phyloP scores from a whole-genome alignment of 2,329 filamentous ascomycete species.

The Neurospora sp. region DNA sequence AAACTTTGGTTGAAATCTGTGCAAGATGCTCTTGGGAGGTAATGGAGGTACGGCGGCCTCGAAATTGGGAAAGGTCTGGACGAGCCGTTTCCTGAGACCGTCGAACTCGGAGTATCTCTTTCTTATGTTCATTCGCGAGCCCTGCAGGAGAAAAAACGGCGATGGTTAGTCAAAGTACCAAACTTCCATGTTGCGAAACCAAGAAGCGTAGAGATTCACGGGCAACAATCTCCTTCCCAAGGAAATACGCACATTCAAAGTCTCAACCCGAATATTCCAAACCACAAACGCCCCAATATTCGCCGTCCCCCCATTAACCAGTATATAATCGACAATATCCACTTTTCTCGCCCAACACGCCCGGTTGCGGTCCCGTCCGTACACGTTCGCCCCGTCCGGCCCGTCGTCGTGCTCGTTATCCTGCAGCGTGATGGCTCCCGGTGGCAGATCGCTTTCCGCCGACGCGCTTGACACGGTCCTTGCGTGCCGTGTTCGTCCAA shows the following conservation, averaged over 20 bases:
- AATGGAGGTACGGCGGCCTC: conserved; percentile 78
- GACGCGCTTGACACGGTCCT: conserved; percentile 34
- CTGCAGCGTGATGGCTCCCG: conserved; percentile 48
- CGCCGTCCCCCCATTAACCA: conserved; percentile 46
- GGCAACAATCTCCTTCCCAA: too few species aligned
- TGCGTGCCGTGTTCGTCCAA: conserved; percentile 21
- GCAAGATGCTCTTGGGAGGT: conserved; percentile 85
- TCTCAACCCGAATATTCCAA: conserved; percentile 85
- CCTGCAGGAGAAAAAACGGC: conserved; percentile 27
- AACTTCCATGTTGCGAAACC: not conserved
- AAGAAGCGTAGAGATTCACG: not conserved
- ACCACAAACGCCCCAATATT: conserved; percentile 84
- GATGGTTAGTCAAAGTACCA: not conserved
- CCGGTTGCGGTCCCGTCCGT: conserved; percentile 34
- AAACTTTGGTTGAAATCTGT: conserved; percentile 75
- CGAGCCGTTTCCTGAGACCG: conserved; percentile 62
- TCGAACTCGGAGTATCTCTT: conserved; percentile 92
- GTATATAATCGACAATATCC: conserved; percentile 45
- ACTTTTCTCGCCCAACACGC: conserved; percentile 59
- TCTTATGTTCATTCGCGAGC: conserved; percentile 51
- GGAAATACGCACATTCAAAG: conserved; percentile 56
- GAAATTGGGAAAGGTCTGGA: conserved; percentile 75
- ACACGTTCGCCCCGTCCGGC: conserved; percentile 24
- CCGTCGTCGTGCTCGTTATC: conserved; percentile 49
- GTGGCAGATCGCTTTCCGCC: conserved; percentile 36